A percentile compares a stretch with the other conserved stretches of the same genome.
phyloP scores from a whole-genome alignment of 2,329 filamentous ascomycete genomes.

The Diaporthe destruens region DNA sequence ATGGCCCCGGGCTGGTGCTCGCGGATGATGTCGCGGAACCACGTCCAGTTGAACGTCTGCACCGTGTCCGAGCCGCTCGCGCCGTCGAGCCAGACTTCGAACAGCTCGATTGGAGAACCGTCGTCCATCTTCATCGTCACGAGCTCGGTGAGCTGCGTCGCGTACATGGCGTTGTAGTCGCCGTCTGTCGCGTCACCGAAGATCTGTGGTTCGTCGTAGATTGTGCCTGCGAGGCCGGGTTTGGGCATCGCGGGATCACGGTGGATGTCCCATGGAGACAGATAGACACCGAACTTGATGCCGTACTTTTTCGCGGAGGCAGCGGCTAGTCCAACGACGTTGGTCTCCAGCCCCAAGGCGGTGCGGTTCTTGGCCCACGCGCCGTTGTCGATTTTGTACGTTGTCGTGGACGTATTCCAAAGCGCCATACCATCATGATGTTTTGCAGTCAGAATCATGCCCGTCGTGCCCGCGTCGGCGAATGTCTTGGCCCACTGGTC shows the following conservation, averaged over 20 bases:
- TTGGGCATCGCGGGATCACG: constrained; percentile 53
- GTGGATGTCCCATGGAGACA: constrained; percentile 54
- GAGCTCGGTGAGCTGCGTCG: constrained; percentile 47
- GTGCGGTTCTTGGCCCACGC: constrained; percentile 49
- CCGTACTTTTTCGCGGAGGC: constrained; percentile 49
- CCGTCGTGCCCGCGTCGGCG: constrained; percentile 49
- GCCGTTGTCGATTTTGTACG: constrained; percentile 51
- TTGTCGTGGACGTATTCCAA: constrained; percentile 51
- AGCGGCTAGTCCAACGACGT: constrained; percentile 51
- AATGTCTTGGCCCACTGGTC: constrained; percentile 49
- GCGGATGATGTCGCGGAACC: constrained; percentile 49
- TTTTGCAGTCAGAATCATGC: constrained; percentile 54
- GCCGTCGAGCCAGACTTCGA: constrained; percentile 52
- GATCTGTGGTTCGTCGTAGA: constrained; percentile 52
- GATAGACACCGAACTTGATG: constrained; percentile 52
- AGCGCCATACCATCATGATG: constrained; percentile 54
- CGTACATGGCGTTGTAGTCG: constrained; percentile 52
- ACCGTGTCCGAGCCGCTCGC: constrained; percentile 49
- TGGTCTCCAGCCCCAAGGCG: constrained; percentile 46
- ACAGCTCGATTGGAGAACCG: constrained; percentile 44
- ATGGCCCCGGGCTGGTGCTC: constrained; percentile 46
- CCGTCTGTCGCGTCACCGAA: constrained; percentile 49
- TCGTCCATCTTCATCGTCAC: constrained; percentile 44
- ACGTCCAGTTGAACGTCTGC: constrained; percentile 49
- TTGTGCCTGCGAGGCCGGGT: constrained; percentile 47